Percentiles rank a stretch among this genome's conserved stretches.
phyloP scores from a whole-genome alignment of 257 asterid species.

The Solanum piurae region DNA sequence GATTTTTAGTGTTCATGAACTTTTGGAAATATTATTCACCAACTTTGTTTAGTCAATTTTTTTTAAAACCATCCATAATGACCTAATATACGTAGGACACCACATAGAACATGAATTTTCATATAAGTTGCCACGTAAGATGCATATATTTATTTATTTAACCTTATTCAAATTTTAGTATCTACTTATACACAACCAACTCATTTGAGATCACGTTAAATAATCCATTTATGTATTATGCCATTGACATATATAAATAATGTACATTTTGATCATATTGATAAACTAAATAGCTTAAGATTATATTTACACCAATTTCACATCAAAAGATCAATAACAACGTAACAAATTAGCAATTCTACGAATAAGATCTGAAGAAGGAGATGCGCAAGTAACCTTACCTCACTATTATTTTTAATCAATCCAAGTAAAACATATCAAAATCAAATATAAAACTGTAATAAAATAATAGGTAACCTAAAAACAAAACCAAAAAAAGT shows the following conservation, averaged over 20 bases:
- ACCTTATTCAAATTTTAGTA: background rate
- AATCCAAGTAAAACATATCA: no score
- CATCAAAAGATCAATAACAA: background rate
- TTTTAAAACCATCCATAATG: background rate
- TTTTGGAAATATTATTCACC: background rate
- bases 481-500: background rate
- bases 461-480: background rate
- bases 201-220: background rate
- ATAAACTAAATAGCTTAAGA: background rate
- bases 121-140: no score
- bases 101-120: background rate
- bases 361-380: background rate
- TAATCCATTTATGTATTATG: background rate
- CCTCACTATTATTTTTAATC: background rate
- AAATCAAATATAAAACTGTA: no score
- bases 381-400: background rate
- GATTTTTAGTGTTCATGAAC: background rate
- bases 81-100: background rate
- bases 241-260: no score
- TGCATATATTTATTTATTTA: background rate
- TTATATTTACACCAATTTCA: background rate
- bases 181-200: background rate
- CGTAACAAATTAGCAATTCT: no score
- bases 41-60: background rate
- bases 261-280: background rate